Evolutionary conservation across 768 basidiomycete species (phyloP).

Genomic region (Roridomyces roridus): DNA sequence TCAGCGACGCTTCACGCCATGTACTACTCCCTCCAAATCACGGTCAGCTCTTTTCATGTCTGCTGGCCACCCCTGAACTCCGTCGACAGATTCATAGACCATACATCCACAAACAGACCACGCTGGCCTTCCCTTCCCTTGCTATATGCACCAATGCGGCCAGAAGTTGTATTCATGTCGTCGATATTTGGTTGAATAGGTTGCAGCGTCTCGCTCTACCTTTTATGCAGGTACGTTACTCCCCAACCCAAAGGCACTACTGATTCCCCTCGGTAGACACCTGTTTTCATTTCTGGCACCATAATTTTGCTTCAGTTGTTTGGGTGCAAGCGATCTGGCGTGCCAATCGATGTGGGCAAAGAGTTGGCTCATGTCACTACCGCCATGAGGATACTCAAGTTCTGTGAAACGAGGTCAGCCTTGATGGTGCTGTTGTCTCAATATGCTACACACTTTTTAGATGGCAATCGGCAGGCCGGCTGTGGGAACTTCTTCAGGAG

Average conservation of each 20-base stretch:
- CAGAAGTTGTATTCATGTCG: slow-evolving; percentile 49
- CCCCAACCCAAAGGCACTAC: not conserved
- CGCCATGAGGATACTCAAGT: slow-evolving; percentile 39
- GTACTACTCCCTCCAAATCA: slow-evolving; percentile 51
- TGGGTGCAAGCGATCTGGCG: slow-evolving; percentile 41
- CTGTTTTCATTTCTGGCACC: slow-evolving; percentile 47
- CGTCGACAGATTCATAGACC: slow-evolving; percentile 52
- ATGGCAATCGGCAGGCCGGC: slow-evolving; percentile 23
- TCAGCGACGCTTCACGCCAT: slow-evolving; percentile 43
- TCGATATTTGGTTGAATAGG: slow-evolving; percentile 34
- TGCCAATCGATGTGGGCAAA: slow-evolving; percentile 35
- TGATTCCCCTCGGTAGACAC: slow-evolving; percentile 11
- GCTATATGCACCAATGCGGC: slow-evolving; percentile 61
- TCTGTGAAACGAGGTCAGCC: slow-evolving; percentile 16
- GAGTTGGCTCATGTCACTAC: slow-evolving; percentile 46
- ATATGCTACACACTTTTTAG: not conserved
- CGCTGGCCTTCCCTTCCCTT: slow-evolving; percentile 49
- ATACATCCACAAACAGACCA: slow-evolving; percentile 43
- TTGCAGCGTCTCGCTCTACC: slow-evolving; percentile 17
- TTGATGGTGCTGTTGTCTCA: not conserved
- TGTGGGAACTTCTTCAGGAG: slow-evolving; percentile 23
- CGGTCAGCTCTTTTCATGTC: slow-evolving; percentile 36
- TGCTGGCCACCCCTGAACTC: slow-evolving; percentile 36
- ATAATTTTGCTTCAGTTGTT: slow-evolving; percentile 52
- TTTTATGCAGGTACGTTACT: slow-evolving; percentile 15